Evolutionary conservation across 2,329 filamentous ascomycete species (phyloP).

Genomic region (Colletotrichum melonis): DNA sequence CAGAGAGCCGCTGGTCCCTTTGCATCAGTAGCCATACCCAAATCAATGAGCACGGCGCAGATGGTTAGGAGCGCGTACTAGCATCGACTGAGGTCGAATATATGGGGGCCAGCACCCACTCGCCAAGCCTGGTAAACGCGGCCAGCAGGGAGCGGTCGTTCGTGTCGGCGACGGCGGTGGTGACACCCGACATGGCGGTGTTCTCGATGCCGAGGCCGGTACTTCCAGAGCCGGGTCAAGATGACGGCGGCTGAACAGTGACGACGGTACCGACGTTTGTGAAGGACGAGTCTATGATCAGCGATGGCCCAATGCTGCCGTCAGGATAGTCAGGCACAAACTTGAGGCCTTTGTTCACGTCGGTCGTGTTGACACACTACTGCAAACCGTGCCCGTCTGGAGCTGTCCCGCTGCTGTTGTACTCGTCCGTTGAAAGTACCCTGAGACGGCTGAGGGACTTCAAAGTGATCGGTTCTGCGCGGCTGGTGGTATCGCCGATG

Average conservation of each 20-base stretch:
- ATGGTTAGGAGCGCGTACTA: background rate
- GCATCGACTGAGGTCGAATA: constrained; percentile 30
- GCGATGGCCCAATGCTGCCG: constrained; percentile 30
- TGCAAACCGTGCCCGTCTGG: constrained; percentile 27
- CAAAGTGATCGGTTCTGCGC: constrained; percentile 19
- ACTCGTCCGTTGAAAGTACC: constrained; percentile 34
- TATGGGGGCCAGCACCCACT: constrained; percentile 36
- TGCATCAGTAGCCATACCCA: constrained; percentile 55
- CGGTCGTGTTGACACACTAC: constrained; percentile 35
- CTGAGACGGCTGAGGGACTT: constrained; percentile 27
- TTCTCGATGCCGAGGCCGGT: constrained; percentile 64
- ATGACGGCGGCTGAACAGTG: background rate
- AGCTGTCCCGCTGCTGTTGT: constrained; percentile 22
- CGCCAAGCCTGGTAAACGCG: constrained; percentile 18
- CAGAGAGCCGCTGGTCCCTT: constrained; percentile 27
- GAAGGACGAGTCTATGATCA: constrained; percentile 36
- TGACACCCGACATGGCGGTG: constrained; percentile 56
- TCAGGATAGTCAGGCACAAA: background rate
- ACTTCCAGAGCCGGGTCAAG: background rate
- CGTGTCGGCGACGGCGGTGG: constrained; percentile 31
- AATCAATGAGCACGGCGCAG: constrained; percentile 75
- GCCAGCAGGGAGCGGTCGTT: constrained; percentile 24
- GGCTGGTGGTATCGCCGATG: constrained; percentile 32
- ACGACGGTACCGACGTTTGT: constrained; percentile 33
- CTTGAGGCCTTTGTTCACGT: constrained; percentile 17